Percentiles rank a stretch among this genome's conserved stretches.
Conservation (phyloP, 441 rosid genomes). For the Theobroma grandiflorum region DNA sequence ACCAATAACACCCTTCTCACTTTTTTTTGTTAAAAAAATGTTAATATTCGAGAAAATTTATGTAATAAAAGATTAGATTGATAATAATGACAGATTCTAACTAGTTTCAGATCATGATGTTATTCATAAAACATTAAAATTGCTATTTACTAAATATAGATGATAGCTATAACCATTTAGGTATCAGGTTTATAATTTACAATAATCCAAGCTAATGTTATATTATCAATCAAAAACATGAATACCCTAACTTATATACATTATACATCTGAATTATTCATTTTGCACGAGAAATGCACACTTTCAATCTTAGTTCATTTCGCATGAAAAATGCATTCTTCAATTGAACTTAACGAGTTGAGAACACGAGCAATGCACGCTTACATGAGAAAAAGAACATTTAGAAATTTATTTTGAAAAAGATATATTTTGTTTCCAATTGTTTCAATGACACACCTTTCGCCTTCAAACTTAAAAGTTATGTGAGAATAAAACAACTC, state of each 20-base stretch:
- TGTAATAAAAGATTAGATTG: conserved; percentile 5
- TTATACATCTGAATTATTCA: not conserved
- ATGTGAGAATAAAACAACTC: too few species aligned
- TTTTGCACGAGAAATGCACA: too few species aligned
- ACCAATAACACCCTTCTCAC: not conserved
- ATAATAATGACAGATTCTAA: conserved; percentile 8
- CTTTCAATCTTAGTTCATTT: too few species aligned
- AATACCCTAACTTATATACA: not conserved
- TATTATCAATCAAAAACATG: not conserved
- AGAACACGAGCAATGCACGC: too few species aligned
- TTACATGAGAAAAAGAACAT: too few species aligned
- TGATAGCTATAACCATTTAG: conserved; percentile 4
- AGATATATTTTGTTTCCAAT: too few species aligned
- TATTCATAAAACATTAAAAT: not conserved
- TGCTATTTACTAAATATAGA: not conserved
- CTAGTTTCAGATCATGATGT: not conserved
- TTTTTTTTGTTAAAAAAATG: not conserved
- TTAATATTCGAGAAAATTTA: not conserved
- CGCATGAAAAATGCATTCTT: too few species aligned
- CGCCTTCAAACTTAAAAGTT: too few species aligned
- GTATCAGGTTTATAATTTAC: conserved; percentile 5
- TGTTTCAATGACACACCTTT: too few species aligned
- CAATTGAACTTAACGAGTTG: too few species aligned
- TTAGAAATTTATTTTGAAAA: too few species aligned
- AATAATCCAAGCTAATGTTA: not conserved